Evolutionary conservation across 345 rosid genomes (phyloP).

Genomic region (Dipteronia dyeriana): DNA sequence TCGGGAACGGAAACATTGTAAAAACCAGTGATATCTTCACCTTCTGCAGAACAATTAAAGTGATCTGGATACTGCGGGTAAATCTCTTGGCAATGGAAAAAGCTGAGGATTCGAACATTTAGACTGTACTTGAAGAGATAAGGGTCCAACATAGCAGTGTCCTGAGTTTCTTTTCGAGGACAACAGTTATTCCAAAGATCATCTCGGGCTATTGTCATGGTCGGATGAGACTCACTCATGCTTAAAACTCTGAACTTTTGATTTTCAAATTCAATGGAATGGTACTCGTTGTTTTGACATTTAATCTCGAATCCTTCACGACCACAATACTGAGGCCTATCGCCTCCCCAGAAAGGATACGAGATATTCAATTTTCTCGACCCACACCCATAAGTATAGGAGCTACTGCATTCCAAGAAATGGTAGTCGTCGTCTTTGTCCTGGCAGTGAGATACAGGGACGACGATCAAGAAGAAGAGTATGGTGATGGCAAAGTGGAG

Average conservation of each 20-base stretch:
- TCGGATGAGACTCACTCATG: rapidly evolving
- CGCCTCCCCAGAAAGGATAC: slow-evolving; percentile 57
- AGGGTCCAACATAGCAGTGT: not conserved
- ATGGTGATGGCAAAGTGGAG: not conserved
- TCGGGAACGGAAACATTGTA: no score
- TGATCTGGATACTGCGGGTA: no score
- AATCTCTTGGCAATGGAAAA: no score
- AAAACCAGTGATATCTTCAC: no score
- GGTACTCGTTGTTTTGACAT: slow-evolving; percentile 15
- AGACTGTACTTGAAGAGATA: not conserved
- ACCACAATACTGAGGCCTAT: slow-evolving; percentile 39
- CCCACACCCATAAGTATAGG: not conserved
- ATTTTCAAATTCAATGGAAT: not conserved
- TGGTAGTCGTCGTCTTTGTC: not conserved
- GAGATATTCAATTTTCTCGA: no score
- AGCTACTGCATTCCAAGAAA: not conserved
- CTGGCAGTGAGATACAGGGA: not conserved
- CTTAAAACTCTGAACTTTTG: slow-evolving; percentile 17
- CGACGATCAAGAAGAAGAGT: not conserved
- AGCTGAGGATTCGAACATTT: not conserved
- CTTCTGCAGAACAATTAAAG: no score
- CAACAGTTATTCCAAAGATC: slow-evolving; percentile 25
- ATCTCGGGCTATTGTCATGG: slow-evolving; percentile 29
- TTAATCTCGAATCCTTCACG: slow-evolving; percentile 32
- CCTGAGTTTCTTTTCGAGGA: not conserved